Conservation (phyloP, 2,329 filamentous ascomycete species). For the Rhynchosporium agropyri region DNA sequence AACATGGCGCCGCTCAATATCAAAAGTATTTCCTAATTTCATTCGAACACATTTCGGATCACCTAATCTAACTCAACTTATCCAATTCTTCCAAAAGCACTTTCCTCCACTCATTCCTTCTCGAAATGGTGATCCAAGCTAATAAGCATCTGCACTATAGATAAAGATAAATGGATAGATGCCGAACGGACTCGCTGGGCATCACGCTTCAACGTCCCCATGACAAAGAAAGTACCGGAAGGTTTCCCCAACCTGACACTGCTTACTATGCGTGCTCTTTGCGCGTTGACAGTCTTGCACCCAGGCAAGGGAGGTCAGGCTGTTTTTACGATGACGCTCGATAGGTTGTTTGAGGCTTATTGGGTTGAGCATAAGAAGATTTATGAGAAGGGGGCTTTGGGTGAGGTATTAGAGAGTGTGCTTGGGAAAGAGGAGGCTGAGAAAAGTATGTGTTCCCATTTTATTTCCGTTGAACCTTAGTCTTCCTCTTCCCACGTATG, state of each 20-base stretch:
- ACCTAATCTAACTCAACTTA: neutral
- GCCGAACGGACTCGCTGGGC: constrained; percentile 57
- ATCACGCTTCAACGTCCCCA: constrained; percentile 55
- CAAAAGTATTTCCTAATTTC: constrained; percentile 49
- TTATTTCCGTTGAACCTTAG: neutral
- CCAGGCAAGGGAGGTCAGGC: constrained; percentile 28
- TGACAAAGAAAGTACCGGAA: constrained; percentile 47
- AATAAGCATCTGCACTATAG: constrained; percentile 40
- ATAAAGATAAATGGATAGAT: constrained; percentile 61
- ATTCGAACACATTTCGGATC: neutral
- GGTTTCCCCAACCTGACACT: constrained; percentile 58
- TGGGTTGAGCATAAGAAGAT: constrained; percentile 35
- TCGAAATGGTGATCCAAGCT: neutral
- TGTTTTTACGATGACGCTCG: constrained; percentile 28
- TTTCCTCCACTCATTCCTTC: neutral
- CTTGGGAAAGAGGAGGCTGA: constrained; percentile 50
- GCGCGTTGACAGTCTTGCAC: constrained; percentile 45
- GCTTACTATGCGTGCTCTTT: constrained; percentile 54
- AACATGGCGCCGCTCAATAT: constrained; percentile 58
- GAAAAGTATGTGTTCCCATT: constrained; percentile 42
- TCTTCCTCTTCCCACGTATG: neutral
- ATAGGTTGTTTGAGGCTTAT: constrained; percentile 34
- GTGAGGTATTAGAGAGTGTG: constrained; percentile 46
- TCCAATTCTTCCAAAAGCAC: neutral
- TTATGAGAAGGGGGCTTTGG: constrained; percentile 32